Evolutionary conservation across 495 filamentous ascomycete genomes (phyloP).

Genomic region (Neurospora sublineolata): DNA sequence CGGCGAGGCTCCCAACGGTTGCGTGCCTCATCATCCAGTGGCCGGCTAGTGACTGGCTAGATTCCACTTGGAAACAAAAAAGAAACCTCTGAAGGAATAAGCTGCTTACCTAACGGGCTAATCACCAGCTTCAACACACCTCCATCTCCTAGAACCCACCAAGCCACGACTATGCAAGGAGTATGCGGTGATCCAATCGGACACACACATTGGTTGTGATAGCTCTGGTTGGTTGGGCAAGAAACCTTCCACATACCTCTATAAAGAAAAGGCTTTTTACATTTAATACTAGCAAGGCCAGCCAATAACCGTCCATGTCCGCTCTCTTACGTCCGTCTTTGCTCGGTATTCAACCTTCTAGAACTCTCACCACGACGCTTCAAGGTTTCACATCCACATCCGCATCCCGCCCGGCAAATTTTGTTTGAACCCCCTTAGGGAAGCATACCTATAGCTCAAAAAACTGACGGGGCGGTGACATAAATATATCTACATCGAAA

Average conservation of each 20-base stretch:
- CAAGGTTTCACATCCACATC: not conserved
- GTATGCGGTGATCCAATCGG: not conserved
- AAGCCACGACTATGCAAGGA: not conserved
- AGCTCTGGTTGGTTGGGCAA: not conserved
- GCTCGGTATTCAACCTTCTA: not conserved
- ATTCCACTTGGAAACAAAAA: not conserved
- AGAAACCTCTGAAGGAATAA: not conserved
- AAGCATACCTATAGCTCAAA: not conserved
- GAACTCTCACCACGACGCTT: not conserved
- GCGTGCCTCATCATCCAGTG: not conserved
- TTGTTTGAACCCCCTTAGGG: not conserved
- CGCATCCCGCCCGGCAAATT: not conserved
- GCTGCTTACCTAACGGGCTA: not conserved
- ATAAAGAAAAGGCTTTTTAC: not conserved
- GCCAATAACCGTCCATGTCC: not conserved
- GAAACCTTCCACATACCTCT: not conserved
- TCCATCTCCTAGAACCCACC: not conserved
- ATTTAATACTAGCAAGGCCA: not conserved
- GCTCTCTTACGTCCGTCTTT: fast-evolving
- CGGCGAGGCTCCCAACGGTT: not conserved
- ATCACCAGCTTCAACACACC: not conserved
- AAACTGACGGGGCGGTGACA: not conserved
- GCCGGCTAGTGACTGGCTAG: not conserved
- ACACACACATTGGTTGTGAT: not conserved
- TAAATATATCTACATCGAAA: not conserved